Evolutionary conservation across 306 rosid species (phyloP).

Genomic region (Dryas alaskensis): DNA sequence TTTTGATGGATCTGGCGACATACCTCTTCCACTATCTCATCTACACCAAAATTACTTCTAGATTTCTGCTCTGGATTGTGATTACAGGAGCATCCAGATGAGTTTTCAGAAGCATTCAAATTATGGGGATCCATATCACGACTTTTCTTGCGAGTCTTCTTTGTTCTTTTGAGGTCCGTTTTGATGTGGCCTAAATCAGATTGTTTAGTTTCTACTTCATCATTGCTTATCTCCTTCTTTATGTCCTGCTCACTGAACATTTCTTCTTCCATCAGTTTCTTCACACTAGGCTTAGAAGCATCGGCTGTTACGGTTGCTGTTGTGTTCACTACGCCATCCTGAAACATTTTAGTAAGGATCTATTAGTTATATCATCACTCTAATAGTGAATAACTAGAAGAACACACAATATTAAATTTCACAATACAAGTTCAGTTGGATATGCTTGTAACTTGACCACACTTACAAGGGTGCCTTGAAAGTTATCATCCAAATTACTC

Average conservation of each 20-base stretch:
- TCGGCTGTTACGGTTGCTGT: conserved; percentile 27
- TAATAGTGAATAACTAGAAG: neutral
- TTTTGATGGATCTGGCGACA: conserved; percentile 46
- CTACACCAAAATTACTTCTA: conserved; percentile 43
- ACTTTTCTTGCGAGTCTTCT: conserved; percentile 54
- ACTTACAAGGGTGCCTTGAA: conserved; percentile 53
- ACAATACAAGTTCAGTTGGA: conserved; percentile 8
- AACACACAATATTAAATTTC: neutral
- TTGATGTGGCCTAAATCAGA: conserved; percentile 38
- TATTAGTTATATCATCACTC: conserved; percentile 25
- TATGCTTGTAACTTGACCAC: conserved; percentile 13
- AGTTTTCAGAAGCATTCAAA: conserved; percentile 40
- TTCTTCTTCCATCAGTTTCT: conserved; percentile 94
- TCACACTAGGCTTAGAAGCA: conserved; percentile 77
- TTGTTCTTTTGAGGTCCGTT: conserved; percentile 43
- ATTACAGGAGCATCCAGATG: conserved; percentile 35
- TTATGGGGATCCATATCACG: conserved; percentile 48
- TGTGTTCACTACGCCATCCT: conserved; percentile 51
- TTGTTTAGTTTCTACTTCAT: conserved; percentile 36
- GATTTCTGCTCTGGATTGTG: conserved; percentile 50
- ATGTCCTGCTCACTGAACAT: conserved; percentile 59
- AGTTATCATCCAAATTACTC: conserved; percentile 52
- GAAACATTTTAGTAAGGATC: conserved; percentile 33
- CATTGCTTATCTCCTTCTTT: conserved; percentile 34
- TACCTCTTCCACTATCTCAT: conserved; percentile 76